Percentiles rank a stretch among this genome's conserved stretches.
phyloP scores from a whole-genome alignment of 2,329 filamentous ascomycete genomes.

The Fusarium agapanthi region DNA sequence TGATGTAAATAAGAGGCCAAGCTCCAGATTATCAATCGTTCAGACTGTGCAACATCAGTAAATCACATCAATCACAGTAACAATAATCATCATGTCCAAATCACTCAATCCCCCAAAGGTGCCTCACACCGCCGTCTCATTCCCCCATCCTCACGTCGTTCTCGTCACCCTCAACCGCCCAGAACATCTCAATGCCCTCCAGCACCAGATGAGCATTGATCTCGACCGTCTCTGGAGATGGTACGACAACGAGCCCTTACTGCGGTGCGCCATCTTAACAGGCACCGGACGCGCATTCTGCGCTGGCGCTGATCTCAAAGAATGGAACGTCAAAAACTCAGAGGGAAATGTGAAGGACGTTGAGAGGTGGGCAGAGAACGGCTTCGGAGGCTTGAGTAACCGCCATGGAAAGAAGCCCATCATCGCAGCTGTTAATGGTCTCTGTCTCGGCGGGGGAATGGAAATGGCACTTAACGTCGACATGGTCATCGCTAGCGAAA shows the following conservation, averaged over 20 bases:
- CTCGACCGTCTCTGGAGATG: slow-evolving; percentile 62
- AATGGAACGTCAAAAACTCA: slow-evolving; percentile 62
- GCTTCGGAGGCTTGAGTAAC: slow-evolving; percentile 72
- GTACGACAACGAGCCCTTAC: slow-evolving; percentile 68
- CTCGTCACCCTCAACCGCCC: slow-evolving; percentile 69
- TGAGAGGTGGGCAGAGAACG: slow-evolving; percentile 50
- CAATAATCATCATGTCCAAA: slow-evolving; percentile 35
- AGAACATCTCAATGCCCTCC: slow-evolving; percentile 66
- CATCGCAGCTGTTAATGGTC: slow-evolving; percentile 77
- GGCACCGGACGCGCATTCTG: slow-evolving; percentile 72
- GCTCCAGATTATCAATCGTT: not conserved
- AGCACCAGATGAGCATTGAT: slow-evolving; percentile 56
- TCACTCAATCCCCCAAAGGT: slow-evolving; percentile 53
- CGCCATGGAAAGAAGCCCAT: slow-evolving; percentile 75
- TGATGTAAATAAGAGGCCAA: slow-evolving; percentile 10
- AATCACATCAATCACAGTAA: slow-evolving; percentile 6
- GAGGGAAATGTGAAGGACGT: slow-evolving; percentile 49
- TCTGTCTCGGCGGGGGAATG: slow-evolving; percentile 76
- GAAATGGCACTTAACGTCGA: slow-evolving; percentile 79
- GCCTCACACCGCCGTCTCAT: slow-evolving; percentile 54
- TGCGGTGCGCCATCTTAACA: slow-evolving; percentile 70
- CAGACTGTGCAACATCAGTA: not conserved
- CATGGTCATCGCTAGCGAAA: slow-evolving; percentile 66
- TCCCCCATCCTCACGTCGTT: slow-evolving; percentile 63
- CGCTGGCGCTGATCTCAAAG: slow-evolving; percentile 72